These are phyloP conservation scores for Pseudozyma flocculosa DNA, from an alignment of 1,284 basidiomycete genomes.

Conservation along the genomic window DNA sequence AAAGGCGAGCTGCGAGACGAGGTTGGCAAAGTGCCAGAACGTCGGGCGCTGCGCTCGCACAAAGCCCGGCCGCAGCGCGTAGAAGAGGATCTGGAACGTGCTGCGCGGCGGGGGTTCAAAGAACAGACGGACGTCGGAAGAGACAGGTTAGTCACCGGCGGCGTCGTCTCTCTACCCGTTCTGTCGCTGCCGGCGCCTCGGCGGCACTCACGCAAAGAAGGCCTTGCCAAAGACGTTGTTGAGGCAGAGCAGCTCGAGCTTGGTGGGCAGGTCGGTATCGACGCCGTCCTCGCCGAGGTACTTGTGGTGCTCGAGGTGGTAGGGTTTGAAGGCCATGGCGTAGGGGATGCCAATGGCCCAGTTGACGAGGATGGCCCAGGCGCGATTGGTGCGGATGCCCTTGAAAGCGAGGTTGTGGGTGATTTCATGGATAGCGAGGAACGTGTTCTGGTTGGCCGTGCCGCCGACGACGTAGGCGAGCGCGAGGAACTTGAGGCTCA, in stretches of 20 bases:
- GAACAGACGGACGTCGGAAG: too few species aligned
- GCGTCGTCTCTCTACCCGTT: too few species aligned
- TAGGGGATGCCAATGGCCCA: conserved; percentile 92
- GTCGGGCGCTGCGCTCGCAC: conserved; percentile 80
- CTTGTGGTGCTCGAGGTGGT: conserved; percentile 84
- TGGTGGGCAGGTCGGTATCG: conserved; percentile 89
- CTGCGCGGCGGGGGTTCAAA: conserved; percentile 1
- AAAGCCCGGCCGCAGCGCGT: conserved; percentile 93
- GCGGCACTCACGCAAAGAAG: conserved; percentile 71
- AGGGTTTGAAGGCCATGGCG: conserved; percentile 92
- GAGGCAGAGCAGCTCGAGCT: conserved; percentile 77
- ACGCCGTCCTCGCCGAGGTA: conserved; percentile 92
- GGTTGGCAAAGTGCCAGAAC: conserved; percentile 79
- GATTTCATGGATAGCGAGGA: conserved; percentile 96
- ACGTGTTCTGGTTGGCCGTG: conserved; percentile 94
- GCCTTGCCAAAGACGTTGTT: conserved; percentile 96
- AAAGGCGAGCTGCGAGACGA: conserved; percentile 71
- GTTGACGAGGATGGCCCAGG: conserved; percentile 86
- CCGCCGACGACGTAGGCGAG: conserved; percentile 85
- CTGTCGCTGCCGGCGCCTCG: not conserved
- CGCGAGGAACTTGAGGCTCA: conserved; percentile 73
- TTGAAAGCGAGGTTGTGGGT: conserved; percentile 95
- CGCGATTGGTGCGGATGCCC: conserved; percentile 78
- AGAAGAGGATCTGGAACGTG: conserved; percentile 97
- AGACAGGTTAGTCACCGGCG: too few species aligned